Evolutionary conservation across 2,329 filamentous ascomycete genomes (phyloP).

Genomic region (Neoscytalidium dimidiatum): DNA sequence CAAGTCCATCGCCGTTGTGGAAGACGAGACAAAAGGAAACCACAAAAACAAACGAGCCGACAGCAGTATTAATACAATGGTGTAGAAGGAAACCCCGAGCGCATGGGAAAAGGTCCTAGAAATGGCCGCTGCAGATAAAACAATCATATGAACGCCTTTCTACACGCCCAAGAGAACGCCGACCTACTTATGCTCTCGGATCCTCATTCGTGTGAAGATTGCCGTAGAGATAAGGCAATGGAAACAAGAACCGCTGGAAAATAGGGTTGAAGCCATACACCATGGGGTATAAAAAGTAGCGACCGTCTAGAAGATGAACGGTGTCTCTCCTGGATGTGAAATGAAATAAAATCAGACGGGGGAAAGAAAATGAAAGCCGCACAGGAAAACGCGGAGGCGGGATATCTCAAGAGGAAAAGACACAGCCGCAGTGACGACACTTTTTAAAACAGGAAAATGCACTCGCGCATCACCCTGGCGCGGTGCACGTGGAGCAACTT

Average conservation of each 20-base stretch:
- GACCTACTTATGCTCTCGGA: slow-evolving; percentile 8
- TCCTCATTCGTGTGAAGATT: slow-evolving; percentile 6
- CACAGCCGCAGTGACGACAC: slow-evolving; percentile 14
- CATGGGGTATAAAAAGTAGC: slow-evolving; percentile 25
- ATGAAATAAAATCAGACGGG: neutral
- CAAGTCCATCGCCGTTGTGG: slow-evolving; percentile 16
- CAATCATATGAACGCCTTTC: slow-evolving; percentile 10
- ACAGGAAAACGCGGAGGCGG: slow-evolving; percentile 17
- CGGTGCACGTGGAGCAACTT: neutral
- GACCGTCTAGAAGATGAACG: slow-evolving; percentile 24
- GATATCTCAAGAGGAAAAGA: slow-evolving; percentile 20
- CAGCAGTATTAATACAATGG: slow-evolving; percentile 18
- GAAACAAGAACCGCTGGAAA: slow-evolving; percentile 3
- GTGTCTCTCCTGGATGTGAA: slow-evolving; percentile 14
- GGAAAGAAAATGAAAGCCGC: neutral
- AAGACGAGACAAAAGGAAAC: slow-evolving; percentile 10
- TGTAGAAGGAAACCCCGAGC: neutral
- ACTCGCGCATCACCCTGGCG: neutral
- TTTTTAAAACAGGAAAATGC: slow-evolving; percentile 10
- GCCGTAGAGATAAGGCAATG: slow-evolving; percentile 1
- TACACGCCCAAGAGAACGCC: slow-evolving; percentile 15
- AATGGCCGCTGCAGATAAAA: slow-evolving; percentile 7
- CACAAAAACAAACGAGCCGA: neutral
- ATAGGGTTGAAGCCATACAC: slow-evolving; percentile 14
- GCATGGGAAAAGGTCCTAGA: neutral